Evolutionary conservation across 2,329 filamentous ascomycete genomes (phyloP).

Genomic region (Ophiostoma angusticollis): DNA sequence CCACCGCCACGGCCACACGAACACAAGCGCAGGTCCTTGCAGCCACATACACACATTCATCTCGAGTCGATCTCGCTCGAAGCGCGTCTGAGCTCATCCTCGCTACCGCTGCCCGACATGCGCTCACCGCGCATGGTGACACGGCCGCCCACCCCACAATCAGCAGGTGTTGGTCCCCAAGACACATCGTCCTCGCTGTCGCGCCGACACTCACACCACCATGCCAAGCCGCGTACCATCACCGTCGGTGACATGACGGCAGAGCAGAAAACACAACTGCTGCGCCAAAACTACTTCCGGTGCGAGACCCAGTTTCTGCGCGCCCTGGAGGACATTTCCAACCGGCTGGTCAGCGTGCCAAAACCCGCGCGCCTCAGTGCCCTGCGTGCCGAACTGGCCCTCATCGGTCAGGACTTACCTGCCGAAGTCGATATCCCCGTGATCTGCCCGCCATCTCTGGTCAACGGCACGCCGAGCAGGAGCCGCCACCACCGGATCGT

Average conservation of each 20-base stretch:
- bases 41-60: conserved; percentile 16
- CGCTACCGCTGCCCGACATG: conserved; percentile 50
- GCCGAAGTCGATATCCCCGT: conserved; percentile 75
- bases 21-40: conserved; percentile 2
- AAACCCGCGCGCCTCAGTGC: conserved; percentile 73
- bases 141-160: conserved; percentile 45
- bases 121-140: conserved; percentile 38
- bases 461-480: conserved; percentile 59
- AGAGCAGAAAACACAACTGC: conserved; percentile 55
- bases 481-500: conserved; percentile 76
- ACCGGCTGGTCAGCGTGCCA: conserved; percentile 68
- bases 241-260: conserved; percentile 49
- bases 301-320: conserved; percentile 70
- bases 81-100: conserved; percentile 54
- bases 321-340: conserved; percentile 72
- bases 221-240: conserved; percentile 42
- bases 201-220: conserved; percentile 42
- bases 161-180: conserved; percentile 36
- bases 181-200: conserved; percentile 30
- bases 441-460: conserved; percentile 63
- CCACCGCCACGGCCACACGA: background rate
- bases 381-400: conserved; percentile 63
- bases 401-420: conserved; percentile 69
- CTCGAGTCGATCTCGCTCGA: conserved; percentile 43
- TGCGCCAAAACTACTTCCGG: conserved; percentile 73